Percentiles rank a stretch among this genome's conserved stretches.
phyloP scores from a whole-genome alignment of 768 basidiomycete genomes.

The Leccinum rimulosum region DNA sequence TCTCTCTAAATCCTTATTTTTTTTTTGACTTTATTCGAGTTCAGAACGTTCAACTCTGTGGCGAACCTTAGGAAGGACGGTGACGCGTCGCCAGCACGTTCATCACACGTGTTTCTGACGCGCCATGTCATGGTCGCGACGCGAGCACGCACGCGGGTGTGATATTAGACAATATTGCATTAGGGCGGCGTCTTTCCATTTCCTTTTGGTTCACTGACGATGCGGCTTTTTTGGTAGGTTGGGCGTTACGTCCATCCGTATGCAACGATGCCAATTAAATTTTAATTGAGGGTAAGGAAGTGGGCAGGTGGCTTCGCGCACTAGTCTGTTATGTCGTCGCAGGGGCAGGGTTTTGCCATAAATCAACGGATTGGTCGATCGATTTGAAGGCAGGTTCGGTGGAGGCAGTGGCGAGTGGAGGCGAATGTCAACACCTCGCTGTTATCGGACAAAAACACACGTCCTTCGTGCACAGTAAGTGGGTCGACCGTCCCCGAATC shows the following conservation, averaged over 20 bases:
- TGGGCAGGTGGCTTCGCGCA: neutral
- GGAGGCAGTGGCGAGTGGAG: neutral
- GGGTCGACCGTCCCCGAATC: neutral
- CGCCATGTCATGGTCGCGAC: neutral
- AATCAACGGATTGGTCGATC: neutral
- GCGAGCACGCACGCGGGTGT: neutral
- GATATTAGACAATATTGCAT: neutral
- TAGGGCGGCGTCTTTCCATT: neutral
- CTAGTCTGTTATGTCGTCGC: neutral
- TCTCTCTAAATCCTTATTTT: too few species aligned
- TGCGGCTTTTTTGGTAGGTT: neutral
- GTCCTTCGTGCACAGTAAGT: neutral
- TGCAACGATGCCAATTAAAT: neutral
- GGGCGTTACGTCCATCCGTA: neutral
- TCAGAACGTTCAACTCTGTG: neutral
- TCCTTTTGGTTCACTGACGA: neutral
- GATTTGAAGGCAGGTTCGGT: neutral
- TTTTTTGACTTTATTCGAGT: neutral
- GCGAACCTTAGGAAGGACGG: neutral
- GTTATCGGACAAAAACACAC: neutral
- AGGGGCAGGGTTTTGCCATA: neutral
- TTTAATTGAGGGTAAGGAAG: neutral
- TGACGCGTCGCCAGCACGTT: conserved; percentile 11
- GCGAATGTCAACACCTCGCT: neutral
- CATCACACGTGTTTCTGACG: conserved; percentile 19